phyloP scores from a whole-genome alignment of 495 filamentous ascomycete genomes.

The Penicillium nucicola region DNA sequence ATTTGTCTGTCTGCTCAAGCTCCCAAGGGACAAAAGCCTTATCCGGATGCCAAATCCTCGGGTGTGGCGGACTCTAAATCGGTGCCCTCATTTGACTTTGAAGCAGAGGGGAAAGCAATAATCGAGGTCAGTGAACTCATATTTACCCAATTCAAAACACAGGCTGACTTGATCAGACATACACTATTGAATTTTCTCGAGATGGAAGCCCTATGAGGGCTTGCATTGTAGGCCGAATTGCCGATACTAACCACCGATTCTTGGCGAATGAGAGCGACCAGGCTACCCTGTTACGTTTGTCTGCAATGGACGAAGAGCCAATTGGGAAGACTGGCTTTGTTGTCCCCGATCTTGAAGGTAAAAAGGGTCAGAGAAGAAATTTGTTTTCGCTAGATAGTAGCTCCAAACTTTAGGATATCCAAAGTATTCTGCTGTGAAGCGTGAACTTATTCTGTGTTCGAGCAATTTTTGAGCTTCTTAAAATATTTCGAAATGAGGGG shows the following conservation, averaged over 20 bases:
- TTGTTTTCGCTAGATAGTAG: slow-evolving; percentile 6
- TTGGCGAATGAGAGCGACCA: slow-evolving; percentile 47
- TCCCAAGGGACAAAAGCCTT: slow-evolving; percentile 27
- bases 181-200: slow-evolving; percentile 50
- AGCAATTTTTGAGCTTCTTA: too few relatives aligned
- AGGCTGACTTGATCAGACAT: slow-evolving; percentile 38
- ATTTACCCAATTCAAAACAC: too few relatives aligned
- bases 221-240: slow-evolving; percentile 47
- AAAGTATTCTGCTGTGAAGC: too few relatives aligned
- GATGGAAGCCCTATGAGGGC: slow-evolving; percentile 39
- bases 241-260: slow-evolving; percentile 41
- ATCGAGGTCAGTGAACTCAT: slow-evolving; percentile 41
- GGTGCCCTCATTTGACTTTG: slow-evolving; percentile 29
- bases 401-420: not conserved
- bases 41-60: slow-evolving; percentile 39
- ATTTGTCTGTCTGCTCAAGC: slow-evolving; percentile 45
- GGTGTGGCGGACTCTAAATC: slow-evolving; percentile 23
- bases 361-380: slow-evolving; percentile 5
- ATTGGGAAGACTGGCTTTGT: slow-evolving; percentile 8
- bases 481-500: too few relatives aligned
- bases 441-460: too few relatives aligned
- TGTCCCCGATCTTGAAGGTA: not conserved
- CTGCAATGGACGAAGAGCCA: slow-evolving; percentile 3
- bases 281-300: slow-evolving; percentile 2
- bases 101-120: slow-evolving; percentile 40